A percentile compares a stretch with the other conserved stretches of the same genome.
Evolutionary conservation across 345 rosid genomes (phyloP).

Genomic region (Citrus trifoliata): DNA sequence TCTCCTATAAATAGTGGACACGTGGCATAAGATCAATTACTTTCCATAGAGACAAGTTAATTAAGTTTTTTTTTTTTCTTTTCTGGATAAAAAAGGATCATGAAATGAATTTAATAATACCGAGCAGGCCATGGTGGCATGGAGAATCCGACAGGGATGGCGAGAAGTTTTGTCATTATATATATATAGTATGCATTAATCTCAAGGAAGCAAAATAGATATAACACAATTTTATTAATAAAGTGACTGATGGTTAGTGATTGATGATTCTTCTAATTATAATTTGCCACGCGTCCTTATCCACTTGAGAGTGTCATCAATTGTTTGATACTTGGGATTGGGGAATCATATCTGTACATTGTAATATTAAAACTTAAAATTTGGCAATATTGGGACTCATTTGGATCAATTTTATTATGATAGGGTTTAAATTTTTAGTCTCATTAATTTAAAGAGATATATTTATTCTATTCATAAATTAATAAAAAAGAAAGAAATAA

Average conservation of each 20-base stretch:
- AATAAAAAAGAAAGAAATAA: too few species aligned
- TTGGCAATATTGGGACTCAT: too few species aligned
- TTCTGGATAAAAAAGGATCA: background rate
- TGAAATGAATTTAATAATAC: too few species aligned
- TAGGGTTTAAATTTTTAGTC: too few species aligned
- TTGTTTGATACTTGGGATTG: background rate
- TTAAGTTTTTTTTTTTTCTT: background rate
- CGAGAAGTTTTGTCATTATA: background rate
- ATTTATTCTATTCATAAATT: too few species aligned
- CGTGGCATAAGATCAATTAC: background rate
- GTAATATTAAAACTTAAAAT: too few species aligned
- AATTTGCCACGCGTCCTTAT: background rate
- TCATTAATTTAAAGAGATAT: too few species aligned
- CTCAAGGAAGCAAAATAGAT: background rate
- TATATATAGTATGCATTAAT: background rate
- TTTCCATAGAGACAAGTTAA: background rate
- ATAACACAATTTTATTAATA: background rate
- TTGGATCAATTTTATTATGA: too few species aligned
- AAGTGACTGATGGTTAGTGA: background rate
- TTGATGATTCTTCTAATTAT: background rate
- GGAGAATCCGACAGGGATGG: background rate
- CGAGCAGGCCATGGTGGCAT: background rate
- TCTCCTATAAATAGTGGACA: background rate
- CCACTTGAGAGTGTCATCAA: background rate
- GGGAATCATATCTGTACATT: too few species aligned